Evolutionary conservation across 2,329 filamentous ascomycete species (phyloP), one percentile per base, ranked within the genome.

Genomic region (Orbilia javanica): DNA sequence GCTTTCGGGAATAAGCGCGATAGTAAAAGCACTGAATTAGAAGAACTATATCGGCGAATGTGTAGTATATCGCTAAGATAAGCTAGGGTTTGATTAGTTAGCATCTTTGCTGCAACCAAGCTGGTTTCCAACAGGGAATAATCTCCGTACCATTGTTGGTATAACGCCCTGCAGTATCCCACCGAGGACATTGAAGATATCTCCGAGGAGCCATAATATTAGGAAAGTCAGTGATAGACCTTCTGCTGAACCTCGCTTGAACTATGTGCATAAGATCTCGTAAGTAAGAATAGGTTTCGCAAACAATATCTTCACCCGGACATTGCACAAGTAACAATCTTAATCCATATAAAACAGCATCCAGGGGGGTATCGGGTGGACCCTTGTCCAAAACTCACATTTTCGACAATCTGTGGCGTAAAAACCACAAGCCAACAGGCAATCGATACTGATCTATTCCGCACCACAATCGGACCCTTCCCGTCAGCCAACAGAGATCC

Each of bases 381-480:
- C n/a, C n/a, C 7, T 10, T 8, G 7, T 6, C 13, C 34, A 6
- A 57, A 34, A 57, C 78, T 46, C 52, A 81, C 81, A 83, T 97
- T 97, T 83, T 97, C 93, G 81, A 97, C 91, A 81, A 99, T 97
- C 82, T 99, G 96, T 1, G 96, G 96, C 0, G 93, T 96, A 86
- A 97, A 99, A 73, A 99, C 96, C 39, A 98, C 93, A 72, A 98
- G 92, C 96, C 96, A 97, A 84, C 94, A 97, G 63, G 94, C 94
- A 83, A 99, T 97, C 53, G 93, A 97, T 81, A 99, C 94, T 7
- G 94, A 97, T 39, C 94, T 93, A 75, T 55, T 81, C 48, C 25
- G 65, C 63, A 29, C 20, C 34, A 72, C 27, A 29, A 22, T 52
- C 36, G 25, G 60, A 55, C 22, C 27, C 29, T 34, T 66, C 67